Conservation (phyloP, 2,329 filamentous ascomycete species). For the Botryosphaeria dothidea region DNA sequence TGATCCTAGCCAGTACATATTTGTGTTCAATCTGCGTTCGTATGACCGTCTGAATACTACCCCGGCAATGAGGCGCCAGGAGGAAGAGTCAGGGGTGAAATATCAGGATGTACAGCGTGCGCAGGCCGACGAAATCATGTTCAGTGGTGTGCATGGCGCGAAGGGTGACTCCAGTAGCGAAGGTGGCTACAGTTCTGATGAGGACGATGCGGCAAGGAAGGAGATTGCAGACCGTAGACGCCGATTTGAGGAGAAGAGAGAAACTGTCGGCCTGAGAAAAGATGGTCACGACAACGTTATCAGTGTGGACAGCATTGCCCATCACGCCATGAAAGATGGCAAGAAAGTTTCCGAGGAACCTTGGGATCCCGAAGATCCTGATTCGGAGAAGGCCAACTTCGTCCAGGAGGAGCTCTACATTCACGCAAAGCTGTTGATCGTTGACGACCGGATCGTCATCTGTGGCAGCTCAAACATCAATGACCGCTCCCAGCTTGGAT, state of each 20-base stretch:
- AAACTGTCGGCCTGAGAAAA: conserved; percentile 38
- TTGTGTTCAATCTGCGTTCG: conserved; percentile 89
- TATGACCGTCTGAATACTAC: conserved; percentile 93
- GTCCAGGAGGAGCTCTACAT: conserved; percentile 97
- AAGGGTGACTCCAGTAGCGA: conserved; percentile 27
- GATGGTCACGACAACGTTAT: conserved; percentile 35
- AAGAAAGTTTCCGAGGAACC: conserved; percentile 65
- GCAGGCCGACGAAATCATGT: conserved; percentile 86
- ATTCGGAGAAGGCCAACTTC: conserved; percentile 82
- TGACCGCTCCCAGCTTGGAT: conserved; percentile 82
- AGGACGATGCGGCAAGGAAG: conserved; percentile 40
- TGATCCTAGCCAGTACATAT: conserved; percentile 77
- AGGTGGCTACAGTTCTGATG: conserved; percentile 22
- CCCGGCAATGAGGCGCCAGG: conserved; percentile 68
- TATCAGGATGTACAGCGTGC: conserved; percentile 87
- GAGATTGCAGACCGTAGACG: conserved; percentile 48
- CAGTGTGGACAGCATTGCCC: conserved; percentile 67
- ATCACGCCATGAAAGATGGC: conserved; percentile 78
- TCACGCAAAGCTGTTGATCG: conserved; percentile 87
- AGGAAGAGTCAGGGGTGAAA: conserved; percentile 77
- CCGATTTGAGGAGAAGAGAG: conserved; percentile 47
- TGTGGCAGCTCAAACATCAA: conserved; percentile 91
- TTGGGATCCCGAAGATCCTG: conserved; percentile 71
- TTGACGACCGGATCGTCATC: conserved; percentile 81
- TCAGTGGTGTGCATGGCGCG: conserved; percentile 65